These are phyloP conservation scores for Arxiozyma slooffiae DNA, from an alignment of 1,139 yeast genomes.

Conservation along the genomic window DNA sequence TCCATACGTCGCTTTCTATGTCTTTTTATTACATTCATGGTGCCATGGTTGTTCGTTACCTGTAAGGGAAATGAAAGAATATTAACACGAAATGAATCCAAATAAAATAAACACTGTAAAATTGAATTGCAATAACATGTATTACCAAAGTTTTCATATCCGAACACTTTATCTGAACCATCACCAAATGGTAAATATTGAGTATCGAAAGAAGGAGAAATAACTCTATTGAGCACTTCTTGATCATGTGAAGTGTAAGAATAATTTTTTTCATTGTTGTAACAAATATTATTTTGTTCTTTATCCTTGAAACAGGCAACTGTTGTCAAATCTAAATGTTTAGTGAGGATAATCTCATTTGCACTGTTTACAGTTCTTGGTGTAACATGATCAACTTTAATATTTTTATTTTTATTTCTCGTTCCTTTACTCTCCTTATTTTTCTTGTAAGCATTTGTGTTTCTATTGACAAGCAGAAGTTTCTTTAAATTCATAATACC, in stretches of 20 bases:
- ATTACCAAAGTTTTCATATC: conserved; percentile 91
- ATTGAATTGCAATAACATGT: conserved; percentile 93
- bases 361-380: background rate
- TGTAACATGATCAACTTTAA: background rate
- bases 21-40: conserved; percentile 22
- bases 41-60: background rate
- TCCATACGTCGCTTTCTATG: conserved; percentile 34
- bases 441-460: background rate
- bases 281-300: background rate
- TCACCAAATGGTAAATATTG: conserved; percentile 41
- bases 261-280: background rate
- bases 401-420: background rate
- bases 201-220: background rate
- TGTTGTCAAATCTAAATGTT: background rate
- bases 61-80: conserved; percentile 40
- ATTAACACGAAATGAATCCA: conserved; percentile 55
- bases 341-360: background rate
- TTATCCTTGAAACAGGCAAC: no score
- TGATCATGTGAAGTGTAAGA: background rate
- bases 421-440: background rate
- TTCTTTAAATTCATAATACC: background rate
- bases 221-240: background rate
- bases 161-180: conserved; percentile 68
- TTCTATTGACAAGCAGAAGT: background rate
- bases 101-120: conserved; percentile 74